These are phyloP conservation scores for Stevia rebaudiana DNA, from an alignment of 140 eudicot species.

Conservation along the genomic window DNA sequence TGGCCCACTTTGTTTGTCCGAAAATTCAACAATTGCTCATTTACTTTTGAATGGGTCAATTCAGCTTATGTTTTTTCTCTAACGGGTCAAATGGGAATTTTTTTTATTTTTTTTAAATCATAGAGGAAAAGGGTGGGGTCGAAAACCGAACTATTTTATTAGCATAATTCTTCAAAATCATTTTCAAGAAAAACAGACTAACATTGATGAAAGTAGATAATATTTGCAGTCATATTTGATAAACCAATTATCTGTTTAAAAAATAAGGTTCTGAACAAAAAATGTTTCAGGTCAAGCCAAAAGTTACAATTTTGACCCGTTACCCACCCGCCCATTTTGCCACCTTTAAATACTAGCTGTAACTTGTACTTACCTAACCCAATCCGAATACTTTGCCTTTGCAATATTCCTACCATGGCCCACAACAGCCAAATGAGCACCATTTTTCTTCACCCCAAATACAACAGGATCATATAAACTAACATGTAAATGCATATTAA, in stretches of 20 bases:
- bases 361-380: conserved; percentile 62
- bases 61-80: background rate
- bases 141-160: background rate
- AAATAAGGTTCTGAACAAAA: background rate
- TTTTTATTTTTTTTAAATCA: no score
- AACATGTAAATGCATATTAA: conserved; percentile 59
- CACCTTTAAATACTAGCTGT: background rate
- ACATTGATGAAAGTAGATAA: background rate
- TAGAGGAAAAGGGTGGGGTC: background rate
- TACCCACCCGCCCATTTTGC: background rate
- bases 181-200: background rate
- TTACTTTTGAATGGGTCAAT: background rate
- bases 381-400: conserved; percentile 78
- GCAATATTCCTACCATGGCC: conserved; percentile 63
- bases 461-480: conserved; percentile 53
- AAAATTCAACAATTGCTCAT: background rate
- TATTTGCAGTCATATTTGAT: background rate
- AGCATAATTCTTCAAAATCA: background rate
- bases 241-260: background rate
- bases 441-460: conserved; percentile 47
- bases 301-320: background rate
- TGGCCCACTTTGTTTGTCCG: background rate
- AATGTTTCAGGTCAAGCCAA: background rate
- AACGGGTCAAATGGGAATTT: background rate
- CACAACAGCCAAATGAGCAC: conserved; percentile 73